Evolutionary conservation across 2,329 filamentous ascomycete species (phyloP).

Genomic region (Xylariales sp.): DNA sequence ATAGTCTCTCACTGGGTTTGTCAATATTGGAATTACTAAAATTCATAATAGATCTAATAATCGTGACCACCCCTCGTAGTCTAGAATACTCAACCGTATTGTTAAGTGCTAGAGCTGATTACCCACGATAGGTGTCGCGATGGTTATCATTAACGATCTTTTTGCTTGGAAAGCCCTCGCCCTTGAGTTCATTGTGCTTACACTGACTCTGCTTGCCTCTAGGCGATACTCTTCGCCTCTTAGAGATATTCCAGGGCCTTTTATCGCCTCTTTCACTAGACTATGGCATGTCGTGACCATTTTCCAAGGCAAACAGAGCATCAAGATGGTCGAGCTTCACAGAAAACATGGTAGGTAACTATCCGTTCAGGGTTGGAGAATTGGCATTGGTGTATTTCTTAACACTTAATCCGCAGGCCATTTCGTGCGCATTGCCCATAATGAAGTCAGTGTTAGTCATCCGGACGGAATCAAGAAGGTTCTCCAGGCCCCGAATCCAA

Average conservation of each 20-base stretch:
- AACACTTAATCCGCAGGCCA: constrained; percentile 41
- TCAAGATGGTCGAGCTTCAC: constrained; percentile 52
- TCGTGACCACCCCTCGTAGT: neutral
- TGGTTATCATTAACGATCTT: constrained; percentile 7
- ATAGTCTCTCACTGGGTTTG: neutral
- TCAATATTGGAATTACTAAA: neutral
- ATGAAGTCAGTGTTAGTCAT: constrained; percentile 58
- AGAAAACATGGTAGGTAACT: constrained; percentile 52
- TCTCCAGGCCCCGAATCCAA: constrained; percentile 48
- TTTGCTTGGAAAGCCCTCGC: constrained; percentile 2
- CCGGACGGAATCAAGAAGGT: constrained; percentile 54
- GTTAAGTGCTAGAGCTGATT: neutral
- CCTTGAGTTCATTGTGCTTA: neutral
- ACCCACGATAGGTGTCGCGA: neutral
- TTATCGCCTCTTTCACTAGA: constrained; percentile 54
- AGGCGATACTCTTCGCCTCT: constrained; percentile 53
- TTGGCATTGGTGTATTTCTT: neutral
- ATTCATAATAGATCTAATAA: neutral
- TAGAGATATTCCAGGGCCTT: constrained; percentile 56
- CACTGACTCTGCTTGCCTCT: constrained; percentile 1
- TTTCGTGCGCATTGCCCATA: constrained; percentile 57
- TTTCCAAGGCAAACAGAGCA: constrained; percentile 53
- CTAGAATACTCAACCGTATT: neutral
- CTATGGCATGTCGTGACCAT: constrained; percentile 55
- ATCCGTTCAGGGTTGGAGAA: neutral